Evolutionary conservation across 805 yeast species (phyloP).

Genomic region (Kodamaea hsintzibuensis): DNA sequence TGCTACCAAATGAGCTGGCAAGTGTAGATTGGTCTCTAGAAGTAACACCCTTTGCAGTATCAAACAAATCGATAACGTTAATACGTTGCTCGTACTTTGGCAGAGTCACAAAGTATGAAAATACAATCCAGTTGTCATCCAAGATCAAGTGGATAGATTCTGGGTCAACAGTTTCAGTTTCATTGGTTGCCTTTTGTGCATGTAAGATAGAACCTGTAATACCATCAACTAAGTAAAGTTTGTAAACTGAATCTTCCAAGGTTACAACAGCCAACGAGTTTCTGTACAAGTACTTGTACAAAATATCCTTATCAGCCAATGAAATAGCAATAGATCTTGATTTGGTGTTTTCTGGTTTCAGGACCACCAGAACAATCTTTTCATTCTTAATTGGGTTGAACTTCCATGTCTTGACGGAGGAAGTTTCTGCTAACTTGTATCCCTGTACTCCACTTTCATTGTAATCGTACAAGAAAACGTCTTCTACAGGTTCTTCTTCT

Average conservation of each 20-base stretch:
- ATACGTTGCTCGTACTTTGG: slow-evolving; percentile 55
- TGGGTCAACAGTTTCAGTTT: slow-evolving; percentile 40
- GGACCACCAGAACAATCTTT: slow-evolving; percentile 18
- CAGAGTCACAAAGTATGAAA: slow-evolving; percentile 54
- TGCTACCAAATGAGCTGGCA: slow-evolving; percentile 35
- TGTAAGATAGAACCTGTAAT: slow-evolving; percentile 66
- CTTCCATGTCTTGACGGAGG: slow-evolving; percentile 31
- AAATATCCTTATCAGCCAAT: slow-evolving; percentile 66
- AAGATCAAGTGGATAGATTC: slow-evolving; percentile 51
- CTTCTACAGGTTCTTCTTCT: neutral
- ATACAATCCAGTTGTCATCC: slow-evolving; percentile 85
- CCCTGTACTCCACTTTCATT: slow-evolving; percentile 19
- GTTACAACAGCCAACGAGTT: slow-evolving; percentile 56
- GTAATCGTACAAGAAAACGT: slow-evolving; percentile 17
- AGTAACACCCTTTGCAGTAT: slow-evolving; percentile 53
- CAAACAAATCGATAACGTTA: slow-evolving; percentile 77
- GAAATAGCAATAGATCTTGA: slow-evolving; percentile 64
- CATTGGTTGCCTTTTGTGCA: slow-evolving; percentile 15
- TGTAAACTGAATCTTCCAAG: slow-evolving; percentile 17
- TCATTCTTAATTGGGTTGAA: slow-evolving; percentile 19
- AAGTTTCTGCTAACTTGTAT: slow-evolving; percentile 16
- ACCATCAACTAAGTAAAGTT: slow-evolving; percentile 60
- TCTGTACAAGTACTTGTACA: slow-evolving; percentile 84
- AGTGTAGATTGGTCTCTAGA: slow-evolving; percentile 23
- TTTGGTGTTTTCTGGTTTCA: slow-evolving; percentile 22